These are phyloP conservation scores for Leonotis leonurus DNA, from an alignment of 257 asterid genomes.

Conservation along the genomic window DNA sequence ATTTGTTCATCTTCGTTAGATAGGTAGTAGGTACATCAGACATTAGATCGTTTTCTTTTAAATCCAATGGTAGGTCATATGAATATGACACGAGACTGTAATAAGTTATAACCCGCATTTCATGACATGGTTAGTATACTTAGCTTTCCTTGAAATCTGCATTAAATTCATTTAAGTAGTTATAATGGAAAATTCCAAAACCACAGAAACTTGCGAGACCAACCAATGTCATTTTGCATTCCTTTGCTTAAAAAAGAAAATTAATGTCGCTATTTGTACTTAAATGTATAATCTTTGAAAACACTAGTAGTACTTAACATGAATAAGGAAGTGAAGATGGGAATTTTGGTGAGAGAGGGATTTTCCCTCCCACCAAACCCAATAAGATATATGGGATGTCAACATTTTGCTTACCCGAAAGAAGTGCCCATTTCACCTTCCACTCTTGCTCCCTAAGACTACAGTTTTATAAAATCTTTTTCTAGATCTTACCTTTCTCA, in stretches of 20 bases:
- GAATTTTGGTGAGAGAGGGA: conserved; percentile 1
- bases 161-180: neutral
- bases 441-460: conserved; percentile 41
- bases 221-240: neutral
- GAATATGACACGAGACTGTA: neutral
- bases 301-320: neutral
- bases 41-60: no score
- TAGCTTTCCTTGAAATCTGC: neutral
- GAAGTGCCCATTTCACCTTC: conserved; percentile 53
- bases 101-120: neutral
- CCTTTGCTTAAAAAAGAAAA: neutral
- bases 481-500: neutral
- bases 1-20: no score
- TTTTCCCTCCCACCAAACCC: conserved; percentile 46
- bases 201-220: neutral
- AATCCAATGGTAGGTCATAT: neutral
- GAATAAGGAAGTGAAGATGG: neutral
- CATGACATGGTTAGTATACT: neutral
- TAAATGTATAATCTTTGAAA: no score
- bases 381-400: conserved; percentile 15
- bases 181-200: neutral
- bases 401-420: conserved; percentile 27
- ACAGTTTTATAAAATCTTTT: neutral
- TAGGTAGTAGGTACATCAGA: no score
- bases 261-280: neutral